Percentiles rank a stretch among this genome's conserved stretches.
Conservation (phyloP, 2,329 filamentous ascomycete species). For the Verruconis gallopava region DNA sequence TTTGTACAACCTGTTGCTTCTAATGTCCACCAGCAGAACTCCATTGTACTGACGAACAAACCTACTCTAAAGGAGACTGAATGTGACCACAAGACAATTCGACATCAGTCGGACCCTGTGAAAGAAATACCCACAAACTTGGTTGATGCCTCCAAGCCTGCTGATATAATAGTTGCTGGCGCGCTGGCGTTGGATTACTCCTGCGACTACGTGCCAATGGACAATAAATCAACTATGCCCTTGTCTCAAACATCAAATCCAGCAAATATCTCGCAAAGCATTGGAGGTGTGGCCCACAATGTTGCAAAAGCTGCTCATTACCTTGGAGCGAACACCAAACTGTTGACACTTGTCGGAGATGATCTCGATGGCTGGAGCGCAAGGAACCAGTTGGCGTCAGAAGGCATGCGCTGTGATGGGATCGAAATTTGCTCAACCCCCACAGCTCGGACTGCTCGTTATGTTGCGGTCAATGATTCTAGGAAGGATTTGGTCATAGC, state of each 20-base stretch:
- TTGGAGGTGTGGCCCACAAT: conserved; percentile 88
- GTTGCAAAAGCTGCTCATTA: conserved; percentile 74
- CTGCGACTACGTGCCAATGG: conserved; percentile 57
- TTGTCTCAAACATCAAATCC: conserved; percentile 74
- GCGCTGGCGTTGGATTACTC: conserved; percentile 77
- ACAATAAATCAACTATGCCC: conserved; percentile 27
- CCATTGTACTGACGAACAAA: no score
- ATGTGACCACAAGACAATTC: no score
- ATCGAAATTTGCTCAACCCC: conserved; percentile 24
- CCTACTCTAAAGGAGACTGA: no score
- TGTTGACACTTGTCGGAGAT: conserved; percentile 71
- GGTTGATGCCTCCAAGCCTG: no score
- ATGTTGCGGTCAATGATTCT: conserved; percentile 76
- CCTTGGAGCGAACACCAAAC: conserved; percentile 50
- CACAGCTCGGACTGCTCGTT: conserved; percentile 66
- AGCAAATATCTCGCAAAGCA: conserved; percentile 62
- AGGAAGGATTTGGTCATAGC: conserved; percentile 77
- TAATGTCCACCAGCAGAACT: background rate
- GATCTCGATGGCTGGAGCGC: conserved; percentile 67
- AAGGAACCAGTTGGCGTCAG: conserved; percentile 48
- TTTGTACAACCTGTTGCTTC: background rate
- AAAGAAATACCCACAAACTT: no score
- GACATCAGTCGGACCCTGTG: no score
- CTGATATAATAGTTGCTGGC: conserved; percentile 75
- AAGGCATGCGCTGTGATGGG: conserved; percentile 51